Conservation (phyloP, 345 rosid species). For the Salix koriyanagi region DNA sequence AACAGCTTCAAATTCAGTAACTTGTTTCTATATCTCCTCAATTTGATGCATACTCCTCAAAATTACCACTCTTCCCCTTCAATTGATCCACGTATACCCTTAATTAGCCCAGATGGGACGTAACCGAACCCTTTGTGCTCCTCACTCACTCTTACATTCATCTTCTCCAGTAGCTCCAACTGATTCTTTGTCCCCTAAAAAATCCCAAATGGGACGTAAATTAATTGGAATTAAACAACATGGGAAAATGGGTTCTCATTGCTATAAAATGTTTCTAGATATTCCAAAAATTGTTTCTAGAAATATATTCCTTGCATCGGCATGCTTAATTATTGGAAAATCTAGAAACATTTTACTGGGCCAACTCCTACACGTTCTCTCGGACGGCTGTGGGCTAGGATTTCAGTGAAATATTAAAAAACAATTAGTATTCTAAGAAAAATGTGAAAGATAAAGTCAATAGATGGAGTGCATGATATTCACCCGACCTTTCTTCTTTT, state of each 20-base stretch:
- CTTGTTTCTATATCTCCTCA: conserved; percentile 66
- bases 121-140: conserved; percentile 72
- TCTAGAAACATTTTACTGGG: too few species aligned
- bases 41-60: conserved; percentile 73
- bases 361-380: too few species aligned
- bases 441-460: too few species aligned
- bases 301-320: too few species aligned
- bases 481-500: too few species aligned
- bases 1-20: conserved; percentile 72
- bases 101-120: conserved; percentile 55
- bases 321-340: too few species aligned
- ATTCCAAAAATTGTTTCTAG: too few species aligned
- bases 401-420: too few species aligned
- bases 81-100: conserved; percentile 74
- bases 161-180: conserved; percentile 75
- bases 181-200: conserved; percentile 60
- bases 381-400: too few species aligned
- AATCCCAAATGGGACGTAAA: neutral
- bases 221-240: neutral
- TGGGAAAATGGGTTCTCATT: neutral
- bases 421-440: too few species aligned
- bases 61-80: conserved; percentile 53
- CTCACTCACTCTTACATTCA: conserved; percentile 65
- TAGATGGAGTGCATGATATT: too few species aligned
- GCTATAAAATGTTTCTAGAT: too few species aligned